Conservation (phyloP, 1,284 basidiomycete species). For the Hymenochaete sp. region DNA sequence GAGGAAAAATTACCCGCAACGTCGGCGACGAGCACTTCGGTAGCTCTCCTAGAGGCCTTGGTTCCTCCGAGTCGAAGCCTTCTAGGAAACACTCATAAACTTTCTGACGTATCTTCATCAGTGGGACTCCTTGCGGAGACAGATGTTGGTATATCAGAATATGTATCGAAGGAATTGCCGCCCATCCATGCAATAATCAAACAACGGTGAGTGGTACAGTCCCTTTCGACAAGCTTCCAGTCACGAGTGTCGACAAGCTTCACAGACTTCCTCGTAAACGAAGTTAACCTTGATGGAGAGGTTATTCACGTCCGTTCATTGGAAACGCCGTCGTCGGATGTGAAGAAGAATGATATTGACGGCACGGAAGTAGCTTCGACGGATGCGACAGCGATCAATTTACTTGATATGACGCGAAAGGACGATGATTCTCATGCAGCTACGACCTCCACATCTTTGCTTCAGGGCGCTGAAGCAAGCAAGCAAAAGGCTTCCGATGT, state of each 20-base stretch:
- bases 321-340: slow-evolving; percentile 51
- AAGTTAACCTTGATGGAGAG: slow-evolving; percentile 73
- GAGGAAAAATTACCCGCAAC: neutral
- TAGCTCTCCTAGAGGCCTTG: slow-evolving; percentile 33
- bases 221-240: neutral
- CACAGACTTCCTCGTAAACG: slow-evolving; percentile 89
- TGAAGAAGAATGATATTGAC: slow-evolving; percentile 26
- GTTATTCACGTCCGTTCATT: slow-evolving; percentile 75
- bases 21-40: neutral
- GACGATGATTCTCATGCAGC: neutral
- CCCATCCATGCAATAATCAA: slow-evolving; percentile 88
- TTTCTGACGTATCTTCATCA: too few relatives aligned
- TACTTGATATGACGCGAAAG: neutral
- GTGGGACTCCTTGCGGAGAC: slow-evolving; percentile 61
- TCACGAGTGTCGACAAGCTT: slow-evolving; percentile 47
- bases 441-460: neutral
- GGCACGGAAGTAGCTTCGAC: neutral
- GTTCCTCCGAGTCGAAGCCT: slow-evolving; percentile 68
- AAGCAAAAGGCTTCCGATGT: neutral
- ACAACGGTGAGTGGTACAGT: slow-evolving; percentile 56
- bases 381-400: neutral
- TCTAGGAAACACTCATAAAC: slow-evolving; percentile 42
- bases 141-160: slow-evolving; percentile 89
- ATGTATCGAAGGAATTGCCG: slow-evolving; percentile 63
- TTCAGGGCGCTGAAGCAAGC: neutral